Evolutionary conservation across 345 rosid species (phyloP).

Genomic region (Cardamine resedifolia): DNA sequence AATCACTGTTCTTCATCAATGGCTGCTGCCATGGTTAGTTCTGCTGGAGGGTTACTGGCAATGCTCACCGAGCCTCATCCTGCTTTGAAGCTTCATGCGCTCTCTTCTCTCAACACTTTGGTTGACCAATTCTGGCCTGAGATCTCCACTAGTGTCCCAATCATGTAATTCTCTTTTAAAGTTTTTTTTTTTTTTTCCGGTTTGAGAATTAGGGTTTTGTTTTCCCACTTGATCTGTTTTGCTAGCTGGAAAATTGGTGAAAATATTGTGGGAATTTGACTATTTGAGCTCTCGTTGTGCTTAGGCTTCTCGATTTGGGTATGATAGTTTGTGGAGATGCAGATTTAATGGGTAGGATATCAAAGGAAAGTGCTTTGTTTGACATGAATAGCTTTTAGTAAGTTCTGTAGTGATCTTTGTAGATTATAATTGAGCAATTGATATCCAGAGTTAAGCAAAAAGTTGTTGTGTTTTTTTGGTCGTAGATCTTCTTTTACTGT

Average conservation of each 20-base stretch:
- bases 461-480: background rate
- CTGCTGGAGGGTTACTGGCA: conserved; percentile 90
- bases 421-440: background rate
- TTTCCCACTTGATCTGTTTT: conserved; percentile 28
- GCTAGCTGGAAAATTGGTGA: background rate
- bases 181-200: background rate
- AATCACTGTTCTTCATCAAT: conserved; percentile 22
- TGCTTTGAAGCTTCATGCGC: conserved; percentile 83
- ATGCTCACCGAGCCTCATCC: conserved; percentile 95
- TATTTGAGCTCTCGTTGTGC: background rate
- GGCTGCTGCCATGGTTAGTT: conserved; percentile 83
- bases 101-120: conserved; percentile 73
- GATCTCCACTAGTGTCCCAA: conserved; percentile 97
- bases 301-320: conserved; percentile 21
- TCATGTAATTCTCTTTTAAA: conserved; percentile 52
- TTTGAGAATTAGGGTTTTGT: conserved; percentile 39
- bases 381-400: background rate
- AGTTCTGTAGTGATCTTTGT: background rate
- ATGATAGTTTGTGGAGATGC: conserved; percentile 8
- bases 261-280: conserved; percentile 13
- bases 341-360: conserved; percentile 5
- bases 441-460: background rate
- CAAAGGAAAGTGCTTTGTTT: background rate
- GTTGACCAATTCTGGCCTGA: conserved; percentile 98
- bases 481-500: background rate